These are phyloP conservation scores for Huntiella omanensis DNA, from an alignment of 2,329 filamentous ascomycete genomes.

Conservation along the genomic window DNA sequence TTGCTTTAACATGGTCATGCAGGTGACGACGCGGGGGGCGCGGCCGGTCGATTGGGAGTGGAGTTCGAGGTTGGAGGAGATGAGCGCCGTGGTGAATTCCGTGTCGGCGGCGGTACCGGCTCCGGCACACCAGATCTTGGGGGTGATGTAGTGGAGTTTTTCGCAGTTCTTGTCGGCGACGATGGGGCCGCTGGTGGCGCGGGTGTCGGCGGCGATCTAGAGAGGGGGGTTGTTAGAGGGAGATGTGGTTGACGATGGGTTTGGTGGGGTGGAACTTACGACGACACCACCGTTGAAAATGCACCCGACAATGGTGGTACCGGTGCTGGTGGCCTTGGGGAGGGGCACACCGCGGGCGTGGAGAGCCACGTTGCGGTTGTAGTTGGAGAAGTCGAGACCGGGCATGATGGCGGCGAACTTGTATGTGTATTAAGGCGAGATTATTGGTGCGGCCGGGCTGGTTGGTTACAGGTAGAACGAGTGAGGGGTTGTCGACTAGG, in stretches of 20 bases:
- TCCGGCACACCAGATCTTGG: slow-evolving; percentile 97
- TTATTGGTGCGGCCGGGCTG: background rate
- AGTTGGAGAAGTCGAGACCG: slow-evolving; percentile 98
- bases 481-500: background rate
- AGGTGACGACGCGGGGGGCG: slow-evolving; percentile 91
- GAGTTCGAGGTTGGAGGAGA: slow-evolving; percentile 95
- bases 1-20: slow-evolving; percentile 99
- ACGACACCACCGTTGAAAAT: slow-evolving; percentile 94
- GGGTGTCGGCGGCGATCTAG: slow-evolving; percentile 91
- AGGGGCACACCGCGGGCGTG: slow-evolving; percentile 86
- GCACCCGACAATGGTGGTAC: slow-evolving; percentile 96
- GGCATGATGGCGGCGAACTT: slow-evolving; percentile 46
- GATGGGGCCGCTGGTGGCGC: slow-evolving; percentile 92
- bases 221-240: background rate
- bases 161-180: slow-evolving; percentile 99
- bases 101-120: slow-evolving; percentile 96
- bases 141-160: slow-evolving; percentile 97
- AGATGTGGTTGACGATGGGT: background rate
- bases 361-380: slow-evolving; percentile 94
- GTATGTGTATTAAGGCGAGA: background rate
- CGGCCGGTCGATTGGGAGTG: slow-evolving; percentile 92
- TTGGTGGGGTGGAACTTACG: slow-evolving; percentile 31
- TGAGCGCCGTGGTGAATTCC: slow-evolving; percentile 96
- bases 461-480: background rate
- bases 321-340: slow-evolving; percentile 94